These are phyloP conservation scores for Thraustochytrium sp. DNA, from an alignment of 352 stramenopile genomes.

Conservation along the genomic window DNA sequence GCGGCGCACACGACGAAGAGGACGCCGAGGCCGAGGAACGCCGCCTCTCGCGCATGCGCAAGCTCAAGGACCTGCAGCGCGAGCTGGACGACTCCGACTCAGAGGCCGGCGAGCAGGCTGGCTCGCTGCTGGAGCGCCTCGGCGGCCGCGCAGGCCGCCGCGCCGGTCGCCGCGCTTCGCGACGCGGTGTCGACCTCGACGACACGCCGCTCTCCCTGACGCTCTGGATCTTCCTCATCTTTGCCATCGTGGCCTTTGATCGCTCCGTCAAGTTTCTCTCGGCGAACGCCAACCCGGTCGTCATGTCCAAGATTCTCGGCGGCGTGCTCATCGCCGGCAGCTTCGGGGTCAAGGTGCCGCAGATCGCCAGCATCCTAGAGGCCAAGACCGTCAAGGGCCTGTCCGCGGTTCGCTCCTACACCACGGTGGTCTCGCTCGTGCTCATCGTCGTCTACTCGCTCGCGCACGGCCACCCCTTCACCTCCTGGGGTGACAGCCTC, in stretches of 20 bases:
- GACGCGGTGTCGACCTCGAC: neutral
- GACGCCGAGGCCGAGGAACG: neutral
- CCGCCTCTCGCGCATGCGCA: neutral
- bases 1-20: neutral
- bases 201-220: neutral
- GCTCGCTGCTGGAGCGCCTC: slow-evolving; percentile 21
- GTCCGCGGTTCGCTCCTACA: neutral
- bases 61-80: neutral
- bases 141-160: no score
- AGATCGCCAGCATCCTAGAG: neutral
- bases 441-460: slow-evolving; percentile 11
- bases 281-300: neutral
- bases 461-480: slow-evolving; percentile 8
- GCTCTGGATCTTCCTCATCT: slow-evolving; percentile 22
- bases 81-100: slow-evolving; percentile 1
- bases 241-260: slow-evolving; percentile 17
- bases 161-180: neutral
- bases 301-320: slow-evolving; percentile 15
- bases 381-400: slow-evolving; percentile 31
- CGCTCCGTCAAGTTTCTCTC: slow-evolving; percentile 11
- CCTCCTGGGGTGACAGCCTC: slow-evolving; percentile 10
- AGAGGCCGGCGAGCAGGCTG: neutral
- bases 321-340: neutral
- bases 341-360: slow-evolving; percentile 32
- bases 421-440: neutral